Conservation (phyloP, 2,329 filamentous ascomycete species). For the Penicillium sp. region DNA sequence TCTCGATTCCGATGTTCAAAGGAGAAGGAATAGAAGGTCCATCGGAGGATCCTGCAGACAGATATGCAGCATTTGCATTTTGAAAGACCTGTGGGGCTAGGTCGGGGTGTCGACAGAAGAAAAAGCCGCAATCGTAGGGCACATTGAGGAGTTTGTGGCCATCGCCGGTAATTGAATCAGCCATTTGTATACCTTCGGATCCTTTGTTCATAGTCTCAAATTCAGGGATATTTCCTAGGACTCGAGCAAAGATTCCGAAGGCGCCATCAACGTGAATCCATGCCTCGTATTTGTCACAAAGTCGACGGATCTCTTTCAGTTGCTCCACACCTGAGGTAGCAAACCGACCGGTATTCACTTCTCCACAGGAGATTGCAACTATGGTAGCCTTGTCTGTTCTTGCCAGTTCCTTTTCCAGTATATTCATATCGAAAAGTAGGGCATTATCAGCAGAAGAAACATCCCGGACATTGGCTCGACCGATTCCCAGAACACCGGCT, state of each 20-base stretch:
- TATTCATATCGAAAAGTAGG: conserved; percentile 71
- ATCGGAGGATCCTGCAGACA: conserved; percentile 50
- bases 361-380: conserved; percentile 79
- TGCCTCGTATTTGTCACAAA: conserved; percentile 74
- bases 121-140: conserved; percentile 91
- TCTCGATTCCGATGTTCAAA: conserved; percentile 85
- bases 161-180: conserved; percentile 85
- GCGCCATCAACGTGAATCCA: conserved; percentile 94
- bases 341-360: conserved; percentile 89
- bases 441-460: conserved; percentile 56
- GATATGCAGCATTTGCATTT: conserved; percentile 86
- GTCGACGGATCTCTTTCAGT: conserved; percentile 63
- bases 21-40: conserved; percentile 69
- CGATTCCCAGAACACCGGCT: conserved; percentile 79
- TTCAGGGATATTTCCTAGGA: conserved; percentile 61
- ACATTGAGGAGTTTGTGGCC: conserved; percentile 94
- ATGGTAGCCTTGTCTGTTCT: conserved; percentile 66
- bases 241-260: conserved; percentile 80
- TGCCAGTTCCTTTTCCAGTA: conserved; percentile 65
- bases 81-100: conserved; percentile 69
- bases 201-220: conserved; percentile 59
- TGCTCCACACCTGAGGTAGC: conserved; percentile 64
- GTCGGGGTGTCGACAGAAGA: conserved; percentile 70
- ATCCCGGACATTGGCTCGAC: conserved; percentile 68
- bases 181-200: conserved; percentile 72